phyloP scores from a whole-genome alignment of 805 yeast species.

The Yamadazyma paraphyllophila region DNA sequence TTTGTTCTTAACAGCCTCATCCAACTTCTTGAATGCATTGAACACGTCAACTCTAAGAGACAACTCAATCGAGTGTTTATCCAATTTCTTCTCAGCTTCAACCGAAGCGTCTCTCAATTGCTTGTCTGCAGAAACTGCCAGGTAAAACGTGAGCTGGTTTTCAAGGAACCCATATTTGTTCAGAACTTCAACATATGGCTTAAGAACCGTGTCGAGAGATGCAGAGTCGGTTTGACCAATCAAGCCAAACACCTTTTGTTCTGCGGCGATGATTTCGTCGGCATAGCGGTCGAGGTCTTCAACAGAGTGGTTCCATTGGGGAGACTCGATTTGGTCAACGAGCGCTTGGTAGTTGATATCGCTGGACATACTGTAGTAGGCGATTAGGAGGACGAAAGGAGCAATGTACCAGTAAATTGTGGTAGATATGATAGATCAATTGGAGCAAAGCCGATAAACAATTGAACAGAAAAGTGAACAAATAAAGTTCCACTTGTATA shows the following conservation, averaged over 20 bases:
- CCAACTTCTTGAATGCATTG: constrained; percentile 53
- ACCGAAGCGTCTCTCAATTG: constrained; percentile 70
- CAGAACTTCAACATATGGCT: constrained; percentile 50
- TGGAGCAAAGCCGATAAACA: no score
- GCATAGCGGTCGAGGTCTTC: constrained; percentile 44
- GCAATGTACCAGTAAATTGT: neutral
- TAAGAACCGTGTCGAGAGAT: constrained; percentile 54
- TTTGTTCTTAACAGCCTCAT: constrained; percentile 28
- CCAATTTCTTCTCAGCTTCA: constrained; percentile 56
- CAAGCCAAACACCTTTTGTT: constrained; percentile 48
- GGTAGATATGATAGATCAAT: neutral
- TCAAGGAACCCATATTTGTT: constrained; percentile 46
- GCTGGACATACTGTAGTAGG: neutral
- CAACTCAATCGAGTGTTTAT: constrained; percentile 61
- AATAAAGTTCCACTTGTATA: neutral
- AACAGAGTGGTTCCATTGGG: constrained; percentile 62
- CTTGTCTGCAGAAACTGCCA: constrained; percentile 65
- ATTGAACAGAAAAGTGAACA: no score
- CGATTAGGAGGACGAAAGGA: neutral
- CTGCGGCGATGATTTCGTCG: constrained; percentile 41
- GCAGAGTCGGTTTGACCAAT: constrained; percentile 51
- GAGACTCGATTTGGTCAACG: constrained; percentile 18
- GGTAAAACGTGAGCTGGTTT: constrained; percentile 63
- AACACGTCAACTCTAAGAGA: constrained; percentile 56
- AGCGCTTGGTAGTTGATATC: constrained; percentile 3